Conservation (phyloP, 2,329 filamentous ascomycete genomes). For the Penicillium paneum region DNA sequence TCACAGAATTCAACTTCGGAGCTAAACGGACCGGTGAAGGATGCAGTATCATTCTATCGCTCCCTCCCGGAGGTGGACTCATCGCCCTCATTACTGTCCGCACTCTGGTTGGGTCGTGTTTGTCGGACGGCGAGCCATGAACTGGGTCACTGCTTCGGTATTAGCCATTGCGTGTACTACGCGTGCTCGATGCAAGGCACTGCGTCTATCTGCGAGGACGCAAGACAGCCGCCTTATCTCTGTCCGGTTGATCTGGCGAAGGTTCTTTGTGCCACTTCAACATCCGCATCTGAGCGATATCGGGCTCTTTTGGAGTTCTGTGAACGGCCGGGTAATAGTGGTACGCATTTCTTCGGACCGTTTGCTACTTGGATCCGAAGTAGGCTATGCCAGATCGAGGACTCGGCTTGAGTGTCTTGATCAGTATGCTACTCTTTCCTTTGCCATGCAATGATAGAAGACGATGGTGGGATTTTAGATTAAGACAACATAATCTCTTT, state of each 20-base stretch:
- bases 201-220: slow-evolving; percentile 31
- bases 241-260: slow-evolving; percentile 33
- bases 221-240: slow-evolving; percentile 33
- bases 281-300: slow-evolving; percentile 17
- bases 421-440: background rate
- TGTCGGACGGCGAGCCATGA: slow-evolving; percentile 63
- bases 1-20: background rate
- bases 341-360: slow-evolving; percentile 21
- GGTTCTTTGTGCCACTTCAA: slow-evolving; percentile 21
- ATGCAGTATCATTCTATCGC: slow-evolving; percentile 4
- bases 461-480: background rate
- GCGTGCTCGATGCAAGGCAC: slow-evolving; percentile 36
- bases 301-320: slow-evolving; percentile 24
- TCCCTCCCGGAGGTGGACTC: background rate
- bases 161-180: slow-evolving; percentile 59
- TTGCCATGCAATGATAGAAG: background rate
- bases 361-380: slow-evolving; percentile 22
- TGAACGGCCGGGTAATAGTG: slow-evolving; percentile 5
- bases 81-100: slow-evolving; percentile 28
- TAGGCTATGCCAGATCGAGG: background rate
- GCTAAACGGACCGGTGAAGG: slow-evolving; percentile 1
- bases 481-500: background rate
- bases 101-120: slow-evolving; percentile 57
- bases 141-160: slow-evolving; percentile 63
- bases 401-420: background rate